Base-by-base conservation (phyloP, 2,329 filamentous ascomycete genomes). In the Trichoderma cornu-damae region DNA sequence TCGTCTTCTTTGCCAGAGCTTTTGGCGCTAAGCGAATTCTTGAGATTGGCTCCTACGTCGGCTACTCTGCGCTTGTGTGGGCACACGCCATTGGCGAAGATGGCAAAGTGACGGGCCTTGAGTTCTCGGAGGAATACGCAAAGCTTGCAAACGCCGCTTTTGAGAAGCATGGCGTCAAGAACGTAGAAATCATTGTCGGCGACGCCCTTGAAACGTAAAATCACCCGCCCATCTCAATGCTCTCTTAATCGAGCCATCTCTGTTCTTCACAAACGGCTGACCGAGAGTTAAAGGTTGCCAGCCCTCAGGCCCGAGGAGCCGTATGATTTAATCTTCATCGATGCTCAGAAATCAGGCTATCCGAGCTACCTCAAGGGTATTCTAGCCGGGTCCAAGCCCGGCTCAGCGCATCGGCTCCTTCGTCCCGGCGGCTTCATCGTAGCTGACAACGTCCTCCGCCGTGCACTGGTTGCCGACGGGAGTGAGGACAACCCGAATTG, bases 301-400 rank as follows among this genome's bases (percentile, higher is more conserved):
- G 57, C 63, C n/a, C 69, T 76, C 3, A 64, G 68, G 12, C 67
- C 68, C 4, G 63, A 66, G 2, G 70, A 75, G 65, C 75, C 77
- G 1, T 79, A 75, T 61, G 77, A 79, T 63, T 65, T 79, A 24
- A 69, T 79, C 63, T 79, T 79, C 65, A 73, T 79, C 61, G 77
- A 79, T 60, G 77, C 77, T 18, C 72, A 79, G 55, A 79, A 80
- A 66, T 68, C 70, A 2, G 76, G 73, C 34, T 79, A 79, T 60
- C 75, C 75, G 0, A 61, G 60, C 7, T 79, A 79, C 63, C 71
- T 79, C 24, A 58, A 66, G 12, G 67, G 69, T 9, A 73, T 79
- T 50, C 68, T 79, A 16, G 68, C 67, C 30, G 64, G 67, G 57
- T 79, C 76, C 5, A 60, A 61, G 26, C 69, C 75, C 1, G 70